phyloP scores from a whole-genome alignment of 441 rosid genomes.

The Gossypium trilobum region DNA sequence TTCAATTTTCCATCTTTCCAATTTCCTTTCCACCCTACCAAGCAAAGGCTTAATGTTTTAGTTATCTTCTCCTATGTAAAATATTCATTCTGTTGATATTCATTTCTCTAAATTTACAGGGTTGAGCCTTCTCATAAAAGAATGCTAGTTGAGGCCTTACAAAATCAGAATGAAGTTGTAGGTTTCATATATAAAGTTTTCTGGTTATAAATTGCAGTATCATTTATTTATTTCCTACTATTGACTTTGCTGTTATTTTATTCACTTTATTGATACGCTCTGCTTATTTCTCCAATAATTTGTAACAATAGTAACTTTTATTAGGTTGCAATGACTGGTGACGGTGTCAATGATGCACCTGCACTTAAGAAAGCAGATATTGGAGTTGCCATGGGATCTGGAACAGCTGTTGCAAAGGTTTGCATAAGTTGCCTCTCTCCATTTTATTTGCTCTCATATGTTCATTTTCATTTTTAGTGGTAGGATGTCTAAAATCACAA shows the following conservation, averaged over 20 bases:
- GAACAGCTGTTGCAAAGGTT: slow-evolving; percentile 99
- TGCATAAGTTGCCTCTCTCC: background rate
- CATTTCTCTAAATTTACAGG: slow-evolving; percentile 35
- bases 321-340: slow-evolving; percentile 99
- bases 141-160: slow-evolving; percentile 96
- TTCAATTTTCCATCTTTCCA: too few species aligned
- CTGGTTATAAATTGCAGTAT: background rate
- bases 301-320: slow-evolving; percentile 7
- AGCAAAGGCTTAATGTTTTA: background rate
- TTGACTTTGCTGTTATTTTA: background rate
- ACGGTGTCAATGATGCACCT: slow-evolving; percentile 99
- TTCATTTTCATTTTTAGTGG: background rate
- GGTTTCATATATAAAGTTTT: slow-evolving; percentile 4
- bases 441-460: background rate
- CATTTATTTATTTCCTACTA: background rate
- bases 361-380: slow-evolving; percentile 95
- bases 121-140: slow-evolving; percentile 97
- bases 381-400: slow-evolving; percentile 99
- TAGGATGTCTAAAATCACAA: background rate
- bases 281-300: slow-evolving; percentile 6
- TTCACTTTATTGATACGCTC: background rate
- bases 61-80: background rate
- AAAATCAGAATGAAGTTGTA: slow-evolving; percentile 98
- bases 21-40: too few species aligned
- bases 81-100: slow-evolving; percentile 18